A percentile compares a stretch with the other conserved stretches of the same genome.
These are phyloP conservation scores for Phtheirospermum japonicum DNA, from an alignment of 257 asterid genomes.

Conservation along the genomic window DNA sequence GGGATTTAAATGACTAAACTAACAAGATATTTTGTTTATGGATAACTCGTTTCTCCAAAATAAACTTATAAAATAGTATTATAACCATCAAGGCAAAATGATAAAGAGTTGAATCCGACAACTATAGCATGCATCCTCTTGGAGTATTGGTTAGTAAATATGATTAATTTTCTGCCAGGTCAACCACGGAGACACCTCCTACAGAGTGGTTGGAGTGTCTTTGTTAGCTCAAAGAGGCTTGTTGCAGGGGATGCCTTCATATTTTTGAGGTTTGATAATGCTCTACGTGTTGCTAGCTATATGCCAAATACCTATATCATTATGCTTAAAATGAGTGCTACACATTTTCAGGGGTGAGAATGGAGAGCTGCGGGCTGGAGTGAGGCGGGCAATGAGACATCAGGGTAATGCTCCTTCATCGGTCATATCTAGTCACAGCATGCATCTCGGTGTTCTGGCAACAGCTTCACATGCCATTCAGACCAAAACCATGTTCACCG, in stretches of 20 bases:
- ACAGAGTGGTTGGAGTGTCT: constrained; percentile 99
- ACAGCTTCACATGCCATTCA: constrained; percentile 98
- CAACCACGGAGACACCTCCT: constrained; percentile 97
- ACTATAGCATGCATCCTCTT: too few species aligned
- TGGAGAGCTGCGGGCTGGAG: constrained; percentile 96
- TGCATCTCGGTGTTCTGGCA: constrained; percentile 99
- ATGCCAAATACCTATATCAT: neutral
- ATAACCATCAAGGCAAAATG: constrained; percentile 6
- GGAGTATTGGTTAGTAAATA: constrained; percentile 14
- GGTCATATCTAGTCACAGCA: constrained; percentile 98
- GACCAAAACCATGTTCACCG: constrained; percentile 81
- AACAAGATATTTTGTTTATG: neutral
- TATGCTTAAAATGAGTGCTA: neutral
- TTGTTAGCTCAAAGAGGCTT: constrained; percentile 94
- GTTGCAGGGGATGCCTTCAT: constrained; percentile 99
- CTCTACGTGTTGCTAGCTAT: constrained; percentile 1
- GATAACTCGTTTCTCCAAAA: neutral
- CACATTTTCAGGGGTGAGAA: constrained; percentile 77
- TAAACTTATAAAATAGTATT: neutral
- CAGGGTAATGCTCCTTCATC: constrained; percentile 90
- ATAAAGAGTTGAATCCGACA: neutral
- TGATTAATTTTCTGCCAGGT: constrained; percentile 44
- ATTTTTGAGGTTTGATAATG: constrained; percentile 66
- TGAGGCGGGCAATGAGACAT: constrained; percentile 97
- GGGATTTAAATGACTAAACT: neutral